A percentile compares a stretch with the other conserved stretches of the same genome.
phyloP scores from a whole-genome alignment of 305 asterid species.

The Ilex paraguariensis region DNA sequence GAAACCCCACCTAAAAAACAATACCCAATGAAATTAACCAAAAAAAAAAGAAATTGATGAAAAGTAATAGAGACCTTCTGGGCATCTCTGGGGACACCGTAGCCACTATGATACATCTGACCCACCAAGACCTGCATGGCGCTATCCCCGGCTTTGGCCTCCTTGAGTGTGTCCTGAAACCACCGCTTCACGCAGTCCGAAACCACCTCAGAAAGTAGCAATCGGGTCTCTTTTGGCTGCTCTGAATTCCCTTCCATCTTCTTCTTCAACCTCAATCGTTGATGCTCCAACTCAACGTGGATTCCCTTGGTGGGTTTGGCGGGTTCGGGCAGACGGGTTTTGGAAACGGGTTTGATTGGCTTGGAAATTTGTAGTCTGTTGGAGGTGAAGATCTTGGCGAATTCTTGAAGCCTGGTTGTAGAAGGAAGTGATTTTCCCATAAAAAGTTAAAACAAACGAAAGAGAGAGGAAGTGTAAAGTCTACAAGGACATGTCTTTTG shows the following conservation, averaged over 20 bases:
- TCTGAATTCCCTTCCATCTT: constrained; percentile 57
- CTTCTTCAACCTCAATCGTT: constrained; percentile 14
- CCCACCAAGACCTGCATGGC: constrained; percentile 92
- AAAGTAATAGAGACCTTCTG: constrained; percentile 46
- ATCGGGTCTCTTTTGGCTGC: constrained; percentile 23
- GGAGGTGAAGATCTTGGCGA: constrained; percentile 40
- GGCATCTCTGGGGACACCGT: constrained; percentile 59
- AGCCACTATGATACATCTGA: constrained; percentile 89
- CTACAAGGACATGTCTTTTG: no score
- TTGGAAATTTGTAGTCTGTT: constrained; percentile 32
- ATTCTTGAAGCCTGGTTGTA: constrained; percentile 42
- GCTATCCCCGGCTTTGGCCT: constrained; percentile 74
- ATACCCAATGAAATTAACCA: no score
- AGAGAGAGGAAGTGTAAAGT: no score
- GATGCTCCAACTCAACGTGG: constrained; percentile 18
- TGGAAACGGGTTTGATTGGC: constrained; percentile 37
- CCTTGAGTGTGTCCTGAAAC: constrained; percentile 82
- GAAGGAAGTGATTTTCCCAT: constrained; percentile 77
- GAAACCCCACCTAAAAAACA: no score
- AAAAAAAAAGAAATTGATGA: not conserved
- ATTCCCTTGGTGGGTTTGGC: constrained; percentile 7
- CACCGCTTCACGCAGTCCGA: constrained; percentile 80
- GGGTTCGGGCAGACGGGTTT: constrained; percentile 16
- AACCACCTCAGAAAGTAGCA: constrained; percentile 76
- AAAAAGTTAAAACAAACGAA: constrained; percentile 10